Evolutionary conservation across 805 yeast species (phyloP), one percentile per base, ranked within the genome.

Genomic region (Jamesozyma spencerorum): DNA sequence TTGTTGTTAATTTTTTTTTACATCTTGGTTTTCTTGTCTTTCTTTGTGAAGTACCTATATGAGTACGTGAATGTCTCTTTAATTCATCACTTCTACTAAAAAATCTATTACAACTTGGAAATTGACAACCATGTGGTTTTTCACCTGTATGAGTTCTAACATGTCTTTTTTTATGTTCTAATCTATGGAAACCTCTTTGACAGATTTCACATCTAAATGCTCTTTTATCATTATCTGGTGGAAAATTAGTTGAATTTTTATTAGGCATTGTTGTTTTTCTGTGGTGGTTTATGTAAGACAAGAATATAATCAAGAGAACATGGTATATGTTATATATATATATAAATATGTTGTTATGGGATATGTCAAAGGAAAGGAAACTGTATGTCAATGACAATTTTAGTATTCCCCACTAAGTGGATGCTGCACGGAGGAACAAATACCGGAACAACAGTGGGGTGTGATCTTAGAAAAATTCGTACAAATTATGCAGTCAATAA

Each of bases 81-180:
- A 81, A 64, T 55, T 81, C 90, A 58, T 81, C 90, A 24, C 81
- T 74, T 42, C 90, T 64, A 36, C 81, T 72, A 53, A 81, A 81
- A 44, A 72, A 68, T 62, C 82, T 82, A 43, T 69, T 65, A 57
- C 90, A 81, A 0, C 83, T 83, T 0, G 82, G 81, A 49, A 70
- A 81, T 18, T 76, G 71, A 60, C 88, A 81, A n/a, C 71, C 72
- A 58, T 81, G 87, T 3, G 90, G 90, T 55, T 79, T 81, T 54
- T 82, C 88, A 18, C 90, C 90, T 0, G 90, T 81, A 53, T 81
- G 90, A 11, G 87, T 81, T 54, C 88, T 66, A 39, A 81, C 78
- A 53, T 81, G 90, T 53, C 90, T 70, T 8, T 87, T 80, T 54
- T 80, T 85, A 58, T 81, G 90, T 53, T 81, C 90, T 31, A 81